phyloP scores from a whole-genome alignment of 495 filamentous ascomycete genomes.

The Immersiella caudata region DNA sequence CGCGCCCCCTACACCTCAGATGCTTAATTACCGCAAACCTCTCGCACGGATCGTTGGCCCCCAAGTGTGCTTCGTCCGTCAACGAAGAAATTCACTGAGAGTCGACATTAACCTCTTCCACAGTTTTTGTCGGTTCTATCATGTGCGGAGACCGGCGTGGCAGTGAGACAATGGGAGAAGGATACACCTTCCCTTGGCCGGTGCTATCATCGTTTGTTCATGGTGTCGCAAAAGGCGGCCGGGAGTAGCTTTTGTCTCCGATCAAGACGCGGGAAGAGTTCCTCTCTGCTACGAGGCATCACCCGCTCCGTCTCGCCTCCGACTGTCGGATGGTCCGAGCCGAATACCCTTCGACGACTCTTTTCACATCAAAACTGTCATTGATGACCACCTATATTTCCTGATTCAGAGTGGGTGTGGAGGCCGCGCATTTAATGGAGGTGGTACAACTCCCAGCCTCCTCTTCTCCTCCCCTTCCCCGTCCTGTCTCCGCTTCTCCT shows the following conservation, averaged over 20 bases:
- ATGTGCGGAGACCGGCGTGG: background rate
- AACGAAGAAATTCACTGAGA: too few relatives aligned
- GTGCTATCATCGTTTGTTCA: background rate
- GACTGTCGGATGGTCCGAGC: background rate
- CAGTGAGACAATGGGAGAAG: background rate
- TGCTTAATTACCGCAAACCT: too few relatives aligned
- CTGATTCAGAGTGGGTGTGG: background rate
- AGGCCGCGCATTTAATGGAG: background rate
- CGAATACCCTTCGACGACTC: background rate
- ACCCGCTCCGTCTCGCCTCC: background rate
- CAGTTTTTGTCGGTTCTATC: background rate
- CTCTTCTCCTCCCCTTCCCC: background rate
- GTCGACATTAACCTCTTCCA: too few relatives aligned
- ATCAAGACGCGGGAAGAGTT: background rate
- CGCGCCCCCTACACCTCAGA: too few relatives aligned
- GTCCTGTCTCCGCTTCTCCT: background rate
- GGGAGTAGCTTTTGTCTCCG: background rate
- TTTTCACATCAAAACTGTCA: background rate
- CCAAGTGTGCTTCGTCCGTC: too few relatives aligned
- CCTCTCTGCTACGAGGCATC: background rate
- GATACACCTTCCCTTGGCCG: too few relatives aligned
- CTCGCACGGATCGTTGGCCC: too few relatives aligned
- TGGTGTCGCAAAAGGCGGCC: background rate
- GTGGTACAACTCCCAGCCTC: background rate
- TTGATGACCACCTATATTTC: background rate